Evolutionary conservation across 192 early-diverging fungal genomes (phyloP).

Genomic region (Lunasporangiospora selenospora): DNA sequence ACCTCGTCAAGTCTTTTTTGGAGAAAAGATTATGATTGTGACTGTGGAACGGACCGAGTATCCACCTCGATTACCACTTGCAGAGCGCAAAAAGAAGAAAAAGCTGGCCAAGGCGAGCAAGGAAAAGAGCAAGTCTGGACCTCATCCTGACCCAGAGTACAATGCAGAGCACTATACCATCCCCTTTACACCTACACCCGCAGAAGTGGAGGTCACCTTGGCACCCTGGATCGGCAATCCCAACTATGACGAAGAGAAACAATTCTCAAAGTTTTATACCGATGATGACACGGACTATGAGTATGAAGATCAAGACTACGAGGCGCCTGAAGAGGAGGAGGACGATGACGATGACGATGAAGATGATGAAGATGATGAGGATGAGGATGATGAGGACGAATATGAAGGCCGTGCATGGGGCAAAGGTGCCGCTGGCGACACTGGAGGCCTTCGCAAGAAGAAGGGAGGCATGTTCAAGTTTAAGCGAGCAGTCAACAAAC

Average conservation of each 20-base stretch:
- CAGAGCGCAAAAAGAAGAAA: conserved; percentile 4
- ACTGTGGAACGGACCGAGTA: conserved; percentile 21
- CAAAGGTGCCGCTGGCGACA: conserved; percentile 26
- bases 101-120: conserved; percentile 37
- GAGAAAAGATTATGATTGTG: conserved; percentile 33
- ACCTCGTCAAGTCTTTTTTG: conserved; percentile 29
- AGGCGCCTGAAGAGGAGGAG: too few relatives aligned
- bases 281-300: conserved; percentile 20
- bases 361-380: conserved; percentile 25
- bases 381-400: conserved; percentile 31
- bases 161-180: conserved; percentile 19
- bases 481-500: conserved; percentile 38
- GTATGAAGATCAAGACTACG: conserved; percentile 24
- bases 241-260: conserved; percentile 39
- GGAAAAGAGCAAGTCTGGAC: conserved; percentile 9
- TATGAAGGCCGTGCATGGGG: conserved; percentile 28
- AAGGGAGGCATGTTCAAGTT: conserved; percentile 39
- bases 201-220: conserved; percentile 26
- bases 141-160: conserved; percentile 30
- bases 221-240: conserved; percentile 46
- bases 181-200: conserved; percentile 26
- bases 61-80: conserved; percentile 13
- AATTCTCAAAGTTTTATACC: conserved; percentile 44
- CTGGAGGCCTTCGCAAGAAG: conserved; percentile 26
- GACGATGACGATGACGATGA: conserved; percentile 27